Conservation (phyloP, 2,329 filamentous ascomycete genomes). For the Fusarium buxicola region DNA sequence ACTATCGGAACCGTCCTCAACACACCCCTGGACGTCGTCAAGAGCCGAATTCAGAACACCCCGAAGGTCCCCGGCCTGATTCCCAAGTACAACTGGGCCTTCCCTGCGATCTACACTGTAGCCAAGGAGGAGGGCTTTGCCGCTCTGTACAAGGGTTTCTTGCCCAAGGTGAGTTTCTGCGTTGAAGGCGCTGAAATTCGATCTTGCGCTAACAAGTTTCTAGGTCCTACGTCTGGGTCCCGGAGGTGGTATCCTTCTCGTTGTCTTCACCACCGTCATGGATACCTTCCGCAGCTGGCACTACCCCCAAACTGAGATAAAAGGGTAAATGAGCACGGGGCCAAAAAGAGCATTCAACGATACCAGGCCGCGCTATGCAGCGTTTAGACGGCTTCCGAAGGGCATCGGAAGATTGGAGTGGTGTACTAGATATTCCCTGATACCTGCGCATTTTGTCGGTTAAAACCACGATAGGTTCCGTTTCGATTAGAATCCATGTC, state of each 20-base stretch:
- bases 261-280: constrained; percentile 89
- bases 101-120: constrained; percentile 85
- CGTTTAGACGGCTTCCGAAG: constrained; percentile 24
- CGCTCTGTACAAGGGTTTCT: constrained; percentile 97
- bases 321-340: constrained; percentile 9
- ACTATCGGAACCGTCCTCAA: constrained; percentile 91
- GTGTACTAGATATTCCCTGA: constrained; percentile 22
- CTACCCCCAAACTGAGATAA: constrained; percentile 29
- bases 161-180: constrained; percentile 86
- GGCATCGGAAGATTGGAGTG: constrained; percentile 10
- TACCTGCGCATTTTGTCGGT: constrained; percentile 13
- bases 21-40: constrained; percentile 97
- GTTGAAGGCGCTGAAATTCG: background rate
- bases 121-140: constrained; percentile 92
- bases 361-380: constrained; percentile 29
- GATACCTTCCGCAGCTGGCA: constrained; percentile 85
- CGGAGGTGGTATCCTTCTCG: constrained; percentile 76
- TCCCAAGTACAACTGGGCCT: constrained; percentile 99
- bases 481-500: constrained; percentile 15
- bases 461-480: constrained; percentile 10
- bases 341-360: constrained; percentile 27
- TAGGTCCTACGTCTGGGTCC: constrained; percentile 64
- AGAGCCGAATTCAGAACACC: constrained; percentile 97
- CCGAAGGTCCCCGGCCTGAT: constrained; percentile 81
- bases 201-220: constrained; percentile 9